Base-by-base conservation (phyloP, 2,329 filamentous ascomycete species). In the Metarhizium anisopliae region DNA sequence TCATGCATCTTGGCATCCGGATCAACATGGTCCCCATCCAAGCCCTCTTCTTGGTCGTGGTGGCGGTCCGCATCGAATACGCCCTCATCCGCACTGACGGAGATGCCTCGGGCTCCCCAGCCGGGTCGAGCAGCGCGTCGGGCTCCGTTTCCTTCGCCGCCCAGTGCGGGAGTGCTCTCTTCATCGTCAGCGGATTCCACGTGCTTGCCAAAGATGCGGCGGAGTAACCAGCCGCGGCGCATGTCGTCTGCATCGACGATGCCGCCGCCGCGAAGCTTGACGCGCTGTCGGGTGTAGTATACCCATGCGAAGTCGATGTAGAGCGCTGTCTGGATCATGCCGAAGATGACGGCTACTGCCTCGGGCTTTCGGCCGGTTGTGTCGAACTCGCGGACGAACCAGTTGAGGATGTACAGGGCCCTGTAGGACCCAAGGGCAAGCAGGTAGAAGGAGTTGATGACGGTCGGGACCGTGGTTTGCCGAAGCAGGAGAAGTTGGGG, bases 301-400 rank as follows among this genome's bases (percentile, higher is more conserved):
- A 97, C 91, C 91, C 92, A 96, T 40, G 90, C 91, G 68, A 97
- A 97, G 72, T 97, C 93, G 63, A 92, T 69, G 71, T 96, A 96
- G 47, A 96, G 82, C 1, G 87, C 85, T 0, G 91, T 96, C 74
- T 97, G 93, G 30, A 97, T 77, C 58, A 95, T 75, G 55, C 93
- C 93, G 65, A 95, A 96, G 59, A 95, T 82, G 67, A 94, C 83
- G 7, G 89, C 86, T 10, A 93, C 82, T 3, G 83, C 78, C 63
- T 92, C 86, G 58, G 85, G 84, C 59, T 77, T 74, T 47, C 74
- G 69, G 63, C 83, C 80, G 35, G 77, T 74, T 10, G 77, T 75
- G 64, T 88, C 84, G 25, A 83, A 72, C 57, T 78, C 79, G 36
- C 89, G 84, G 59, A 82, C 74, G 62, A 96, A 86, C 93, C 93